Evolutionary conservation across 139 green algal genomes (phyloP), one percentile per base, ranked within the genome.

Genomic region (Penium margaritaceum): DNA sequence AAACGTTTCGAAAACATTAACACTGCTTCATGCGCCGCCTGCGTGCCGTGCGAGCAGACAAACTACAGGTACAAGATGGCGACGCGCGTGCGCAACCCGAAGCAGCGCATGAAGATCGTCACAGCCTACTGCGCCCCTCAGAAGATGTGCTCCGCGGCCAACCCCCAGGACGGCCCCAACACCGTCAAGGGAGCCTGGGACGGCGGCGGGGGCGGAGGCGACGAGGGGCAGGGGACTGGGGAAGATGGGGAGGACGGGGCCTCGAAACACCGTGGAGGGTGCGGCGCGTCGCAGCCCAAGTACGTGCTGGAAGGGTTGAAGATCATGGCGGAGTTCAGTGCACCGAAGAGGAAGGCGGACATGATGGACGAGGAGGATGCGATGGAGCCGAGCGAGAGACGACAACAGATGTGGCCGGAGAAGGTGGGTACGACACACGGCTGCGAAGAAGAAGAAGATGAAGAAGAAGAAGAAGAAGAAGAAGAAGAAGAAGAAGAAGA

Each of bases 281-380:
- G 77, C 55, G 91, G 93, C 19, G 85, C 78, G 3, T 83, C 82
- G 15, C 93, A 98, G 89, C 93, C 93, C 0, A 81, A 76, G 29
- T 95, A 97, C 81, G 87, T 84, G 32, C 64, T 96, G 60, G 84
- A 92, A 21, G 85, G 84, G 58, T 89, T 95, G 76, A 92, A 90
- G 58, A 91, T 98, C 65, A 83, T 91, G 67, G 85, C 87, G 2
- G 93, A 98, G 83, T 98, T 95, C 70, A 87, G 89, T 73, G 75
- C 84, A 21, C 95, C 92, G 79, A 84, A 80, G 12, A 47, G 82
- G 0, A 85, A 92, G n/a, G 53, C 90, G 51, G 30, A 60, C 3
- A 24, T 33, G 15, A 60, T 60, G 44, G 85, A 88, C 27, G 54
- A 82, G 27, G 78, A 83, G 55, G 74, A 87, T 55, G 47, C 72